These are phyloP conservation scores for Luzula sylvatica DNA, from an alignment of 176 grass and related monocot genomes.

Conservation along the genomic window DNA sequence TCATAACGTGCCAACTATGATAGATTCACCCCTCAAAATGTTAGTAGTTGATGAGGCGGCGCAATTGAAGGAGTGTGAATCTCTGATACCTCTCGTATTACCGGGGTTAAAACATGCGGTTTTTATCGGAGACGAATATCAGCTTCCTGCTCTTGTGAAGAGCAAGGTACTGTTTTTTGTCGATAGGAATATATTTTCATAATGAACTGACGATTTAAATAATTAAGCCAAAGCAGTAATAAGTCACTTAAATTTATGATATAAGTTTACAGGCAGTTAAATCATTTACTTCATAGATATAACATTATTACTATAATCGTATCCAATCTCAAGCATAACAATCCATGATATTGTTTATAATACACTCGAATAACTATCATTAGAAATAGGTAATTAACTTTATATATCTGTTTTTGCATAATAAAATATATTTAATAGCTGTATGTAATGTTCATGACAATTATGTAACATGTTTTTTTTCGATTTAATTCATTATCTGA, in stretches of 20 bases:
- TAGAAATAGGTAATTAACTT: too few relatives aligned
- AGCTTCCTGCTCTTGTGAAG: conserved; percentile 53
- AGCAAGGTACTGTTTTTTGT: conserved; percentile 68
- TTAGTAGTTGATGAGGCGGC: conserved; percentile 70
- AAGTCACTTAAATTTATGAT: too few relatives aligned
- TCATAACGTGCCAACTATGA: background rate
- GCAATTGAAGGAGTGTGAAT: conserved; percentile 66
- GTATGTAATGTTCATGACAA: background rate
- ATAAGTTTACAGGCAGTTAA: too few relatives aligned
- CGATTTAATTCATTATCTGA: background rate
- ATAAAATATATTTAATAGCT: background rate
- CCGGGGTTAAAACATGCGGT: conserved; percentile 28
- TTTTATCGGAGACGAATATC: conserved; percentile 62
- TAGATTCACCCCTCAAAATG: conserved; percentile 23
- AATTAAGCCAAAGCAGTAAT: too few relatives aligned
- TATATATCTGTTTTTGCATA: too few relatives aligned
- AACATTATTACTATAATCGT: too few relatives aligned
- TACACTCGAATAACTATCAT: too few relatives aligned
- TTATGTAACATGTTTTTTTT: background rate
- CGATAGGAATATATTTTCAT: too few relatives aligned
- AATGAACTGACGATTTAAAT: too few relatives aligned
- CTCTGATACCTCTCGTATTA: conserved; percentile 54
- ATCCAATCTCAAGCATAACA: too few relatives aligned
- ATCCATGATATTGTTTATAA: too few relatives aligned
- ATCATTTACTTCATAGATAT: too few relatives aligned